Conservation (phyloP, 225 moss, liverwort and hornwort genomes). For the Sphagnum tenellum region DNA sequence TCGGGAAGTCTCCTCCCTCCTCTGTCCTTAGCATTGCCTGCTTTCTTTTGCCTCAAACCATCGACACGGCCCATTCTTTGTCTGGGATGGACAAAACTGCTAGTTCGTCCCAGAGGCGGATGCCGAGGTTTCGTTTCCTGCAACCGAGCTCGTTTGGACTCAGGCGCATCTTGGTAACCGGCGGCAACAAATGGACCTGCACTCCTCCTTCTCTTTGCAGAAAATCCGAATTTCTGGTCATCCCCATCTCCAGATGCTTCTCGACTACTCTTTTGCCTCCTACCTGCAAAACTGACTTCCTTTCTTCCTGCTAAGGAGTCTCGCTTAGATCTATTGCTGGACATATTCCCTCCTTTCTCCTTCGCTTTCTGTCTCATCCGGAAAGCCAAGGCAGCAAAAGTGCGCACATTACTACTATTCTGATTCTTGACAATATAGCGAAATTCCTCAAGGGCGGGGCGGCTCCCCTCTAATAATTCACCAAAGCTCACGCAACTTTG, state of each 20-base stretch:
- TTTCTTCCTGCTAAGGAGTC: slow-evolving; percentile 5
- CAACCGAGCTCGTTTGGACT: slow-evolving; percentile 11
- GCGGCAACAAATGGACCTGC: slow-evolving; percentile 5
- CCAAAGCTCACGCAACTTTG: no score
- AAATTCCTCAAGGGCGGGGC: no score
- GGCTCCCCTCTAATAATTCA: no score
- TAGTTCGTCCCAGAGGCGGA: slow-evolving; percentile 1
- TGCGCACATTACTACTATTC: not conserved
- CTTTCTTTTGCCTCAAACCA: slow-evolving; percentile 12
- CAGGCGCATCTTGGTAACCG: not conserved
- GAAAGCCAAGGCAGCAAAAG: slow-evolving; percentile 21
- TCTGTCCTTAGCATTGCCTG: slow-evolving; percentile 20
- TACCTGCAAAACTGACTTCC: slow-evolving; percentile 5
- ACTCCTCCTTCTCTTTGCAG: not conserved
- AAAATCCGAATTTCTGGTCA: not conserved
- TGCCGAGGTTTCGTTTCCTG: slow-evolving; percentile 8
- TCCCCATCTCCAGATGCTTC: no score
- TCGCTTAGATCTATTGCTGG: slow-evolving; percentile 8
- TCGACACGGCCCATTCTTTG: slow-evolving; percentile 6
- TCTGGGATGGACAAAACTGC: slow-evolving; percentile 7
- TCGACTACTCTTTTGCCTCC: not conserved
- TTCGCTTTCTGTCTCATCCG: slow-evolving; percentile 11
- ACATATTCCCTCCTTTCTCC: slow-evolving; percentile 14
- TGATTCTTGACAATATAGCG: no score
- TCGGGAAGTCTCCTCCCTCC: slow-evolving; percentile 17